phyloP scores from a whole-genome alignment of 2,329 filamentous ascomycete species.

The Pseudogymnoascus sp. region DNA sequence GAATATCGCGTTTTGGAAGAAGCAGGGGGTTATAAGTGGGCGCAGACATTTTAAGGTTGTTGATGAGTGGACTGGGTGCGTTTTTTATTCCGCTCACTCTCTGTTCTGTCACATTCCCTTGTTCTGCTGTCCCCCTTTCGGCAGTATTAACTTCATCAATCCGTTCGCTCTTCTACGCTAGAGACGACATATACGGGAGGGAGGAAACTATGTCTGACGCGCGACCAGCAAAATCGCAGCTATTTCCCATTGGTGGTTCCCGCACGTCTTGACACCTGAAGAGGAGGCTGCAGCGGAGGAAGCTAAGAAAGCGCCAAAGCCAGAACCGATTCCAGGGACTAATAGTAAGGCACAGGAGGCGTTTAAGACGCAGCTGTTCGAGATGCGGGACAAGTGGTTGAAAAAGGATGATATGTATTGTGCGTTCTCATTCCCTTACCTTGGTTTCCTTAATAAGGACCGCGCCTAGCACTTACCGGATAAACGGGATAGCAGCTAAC shows the following conservation, averaged over 20 bases:
- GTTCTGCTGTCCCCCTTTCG: no score
- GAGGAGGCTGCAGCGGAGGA: conserved; percentile 11
- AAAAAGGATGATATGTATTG: conserved; percentile 28
- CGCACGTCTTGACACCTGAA: conserved; percentile 22
- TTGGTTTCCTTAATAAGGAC: background rate
- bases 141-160: no score
- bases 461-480: background rate
- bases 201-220: no score
- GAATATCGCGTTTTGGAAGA: no score
- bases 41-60: no score
- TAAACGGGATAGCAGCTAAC: background rate
- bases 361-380: conserved; percentile 27
- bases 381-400: conserved; percentile 26
- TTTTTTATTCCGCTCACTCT: no score
- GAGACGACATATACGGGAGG: no score
- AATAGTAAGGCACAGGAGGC: conserved; percentile 22
- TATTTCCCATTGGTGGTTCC: conserved; percentile 32
- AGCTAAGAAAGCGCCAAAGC: conserved; percentile 4
- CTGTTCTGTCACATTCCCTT: no score
- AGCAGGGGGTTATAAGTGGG: no score
- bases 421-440: background rate
- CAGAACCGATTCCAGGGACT: conserved; percentile 26
- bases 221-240: conserved; percentile 25
- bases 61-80: no score
- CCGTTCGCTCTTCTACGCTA: no score